phyloP scores from a whole-genome alignment of 208 protist genomes.

The Crithidia expoeki region DNA sequence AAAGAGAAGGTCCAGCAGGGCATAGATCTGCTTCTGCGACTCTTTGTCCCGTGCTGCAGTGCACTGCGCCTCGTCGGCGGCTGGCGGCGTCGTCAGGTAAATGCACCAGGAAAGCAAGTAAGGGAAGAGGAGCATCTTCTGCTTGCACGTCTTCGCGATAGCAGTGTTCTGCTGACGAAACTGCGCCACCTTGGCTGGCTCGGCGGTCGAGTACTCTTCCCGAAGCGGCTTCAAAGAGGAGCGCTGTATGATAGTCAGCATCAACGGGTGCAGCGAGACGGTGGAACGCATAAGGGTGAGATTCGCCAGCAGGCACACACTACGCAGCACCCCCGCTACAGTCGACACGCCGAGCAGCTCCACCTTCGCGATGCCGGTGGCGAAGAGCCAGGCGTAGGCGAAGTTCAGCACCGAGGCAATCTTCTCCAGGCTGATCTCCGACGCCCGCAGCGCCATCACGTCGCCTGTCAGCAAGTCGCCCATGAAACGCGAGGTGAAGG shows the following conservation, averaged over 20 bases:
- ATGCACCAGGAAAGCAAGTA: slow-evolving; percentile 78
- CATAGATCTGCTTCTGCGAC: slow-evolving; percentile 53
- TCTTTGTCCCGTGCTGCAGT: slow-evolving; percentile 36
- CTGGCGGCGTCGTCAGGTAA: slow-evolving; percentile 46
- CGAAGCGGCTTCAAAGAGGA: slow-evolving; percentile 68
- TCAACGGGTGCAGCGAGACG: slow-evolving; percentile 42
- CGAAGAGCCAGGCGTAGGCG: slow-evolving; percentile 79
- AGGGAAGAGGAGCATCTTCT: slow-evolving; percentile 81
- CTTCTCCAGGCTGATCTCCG: slow-evolving; percentile 65
- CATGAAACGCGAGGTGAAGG: slow-evolving; percentile 77
- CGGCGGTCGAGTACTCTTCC: slow-evolving; percentile 53
- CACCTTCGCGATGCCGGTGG: slow-evolving; percentile 70
- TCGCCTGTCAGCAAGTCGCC: slow-evolving; percentile 60
- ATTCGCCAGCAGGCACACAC: slow-evolving; percentile 66
- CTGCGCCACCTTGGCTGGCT: slow-evolving; percentile 58
- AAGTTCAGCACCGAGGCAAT: slow-evolving; percentile 74
- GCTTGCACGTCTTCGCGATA: slow-evolving; percentile 81
- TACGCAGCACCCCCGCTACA: slow-evolving; percentile 67
- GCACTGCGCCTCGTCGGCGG: slow-evolving; percentile 19
- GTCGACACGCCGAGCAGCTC: slow-evolving; percentile 79
- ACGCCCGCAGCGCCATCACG: slow-evolving; percentile 74
- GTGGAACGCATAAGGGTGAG: slow-evolving; percentile 74
- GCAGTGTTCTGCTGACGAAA: slow-evolving; percentile 62
- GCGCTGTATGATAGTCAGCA: slow-evolving; percentile 59
- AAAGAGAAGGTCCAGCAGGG: slow-evolving; percentile 75